phyloP scores from a whole-genome alignment of 1,284 basidiomycete species.

The Sporisorium graminicola region DNA sequence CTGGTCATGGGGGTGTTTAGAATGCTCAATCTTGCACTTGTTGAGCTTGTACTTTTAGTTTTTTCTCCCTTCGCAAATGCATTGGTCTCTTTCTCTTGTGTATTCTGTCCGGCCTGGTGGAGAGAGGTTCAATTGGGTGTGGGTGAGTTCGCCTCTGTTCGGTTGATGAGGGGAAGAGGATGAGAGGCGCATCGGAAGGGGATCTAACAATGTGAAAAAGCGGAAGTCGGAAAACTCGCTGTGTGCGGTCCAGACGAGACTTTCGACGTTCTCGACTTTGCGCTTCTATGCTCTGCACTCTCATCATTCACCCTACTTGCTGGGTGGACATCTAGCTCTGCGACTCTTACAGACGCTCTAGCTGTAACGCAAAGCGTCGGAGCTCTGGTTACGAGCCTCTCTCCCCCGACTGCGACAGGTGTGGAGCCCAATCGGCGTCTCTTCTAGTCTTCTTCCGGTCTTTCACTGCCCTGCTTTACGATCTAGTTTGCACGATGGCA shows the following conservation, averaged over 20 bases:
- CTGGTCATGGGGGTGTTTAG: slow-evolving; percentile 51
- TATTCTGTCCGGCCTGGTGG: not conserved
- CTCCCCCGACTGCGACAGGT: too few species aligned
- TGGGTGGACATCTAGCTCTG: too few species aligned
- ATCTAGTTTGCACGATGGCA: slow-evolving; percentile 10
- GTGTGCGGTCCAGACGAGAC: slow-evolving; percentile 11
- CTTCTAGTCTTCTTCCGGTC: too few species aligned
- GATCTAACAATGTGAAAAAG: not conserved
- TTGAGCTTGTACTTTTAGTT: slow-evolving; percentile 33
- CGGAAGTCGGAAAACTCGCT: slow-evolving; percentile 10
- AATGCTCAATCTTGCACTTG: not conserved
- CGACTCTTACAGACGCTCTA: too few species aligned
- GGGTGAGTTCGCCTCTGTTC: not conserved
- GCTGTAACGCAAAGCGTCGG: too few species aligned
- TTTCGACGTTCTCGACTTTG: slow-evolving; percentile 6
- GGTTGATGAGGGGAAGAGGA: not conserved
- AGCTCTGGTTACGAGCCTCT: too few species aligned
- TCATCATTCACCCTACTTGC: not conserved
- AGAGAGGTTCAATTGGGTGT: not conserved
- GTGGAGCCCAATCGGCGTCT: too few species aligned
- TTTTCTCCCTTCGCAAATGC: slow-evolving; percentile 1
- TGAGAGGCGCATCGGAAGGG: not conserved
- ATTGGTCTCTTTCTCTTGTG: not conserved
- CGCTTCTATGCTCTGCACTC: not conserved
- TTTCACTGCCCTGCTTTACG: not conserved